Base-by-base conservation (phyloP, 257 asterid species). In the Craterostigma plantagineum region DNA sequence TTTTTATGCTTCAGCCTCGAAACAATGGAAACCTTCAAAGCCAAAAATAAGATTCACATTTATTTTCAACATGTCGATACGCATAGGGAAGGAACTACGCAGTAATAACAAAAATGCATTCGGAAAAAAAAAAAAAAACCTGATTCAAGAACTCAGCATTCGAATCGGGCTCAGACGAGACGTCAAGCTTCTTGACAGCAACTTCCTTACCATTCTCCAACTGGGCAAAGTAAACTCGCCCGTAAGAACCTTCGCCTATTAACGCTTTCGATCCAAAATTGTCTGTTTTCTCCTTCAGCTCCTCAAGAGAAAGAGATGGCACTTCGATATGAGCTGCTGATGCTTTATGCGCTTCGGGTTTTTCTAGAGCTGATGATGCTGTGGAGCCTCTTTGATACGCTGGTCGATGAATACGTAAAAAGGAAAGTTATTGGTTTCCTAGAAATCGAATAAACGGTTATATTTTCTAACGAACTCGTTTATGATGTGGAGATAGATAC, bases 181-280 rank as follows among this genome's bases (percentile, higher is more conserved):
- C 93, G 42, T 86, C 97, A 56, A 86, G 95, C 70, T 86, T 86
- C 74, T 86, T 86, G 50, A 86, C 82, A 46, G 97, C 97, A 55
- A 81, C 90, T 38, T 85, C 76, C 50, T 76, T 76, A 33, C 82
- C 93, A 57, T 57, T 69, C 35, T 57, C 61, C 63, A 76, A 57
- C 63, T 56, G 69, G 14, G 95, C 91, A 14, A 62, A 76, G 70
- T 83, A 83, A 42, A 83, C 95, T 47, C 95, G 71, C 50, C 95
- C 95, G 50, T 83, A 83, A 17, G 95, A 83, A 47, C 95, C 95
- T 59, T 83, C 95, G 42, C 95, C 95, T 51, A 83, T 79, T 44
- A 83, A 71, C 37, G 86, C 69, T 61, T 79, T 76, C 35, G 91
- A 73, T 39, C 95, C 93, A 51, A 83, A 83, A 62, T 79, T 76